Conservation (phyloP, 257 asterid species). For the Solanum rostratum region DNA sequence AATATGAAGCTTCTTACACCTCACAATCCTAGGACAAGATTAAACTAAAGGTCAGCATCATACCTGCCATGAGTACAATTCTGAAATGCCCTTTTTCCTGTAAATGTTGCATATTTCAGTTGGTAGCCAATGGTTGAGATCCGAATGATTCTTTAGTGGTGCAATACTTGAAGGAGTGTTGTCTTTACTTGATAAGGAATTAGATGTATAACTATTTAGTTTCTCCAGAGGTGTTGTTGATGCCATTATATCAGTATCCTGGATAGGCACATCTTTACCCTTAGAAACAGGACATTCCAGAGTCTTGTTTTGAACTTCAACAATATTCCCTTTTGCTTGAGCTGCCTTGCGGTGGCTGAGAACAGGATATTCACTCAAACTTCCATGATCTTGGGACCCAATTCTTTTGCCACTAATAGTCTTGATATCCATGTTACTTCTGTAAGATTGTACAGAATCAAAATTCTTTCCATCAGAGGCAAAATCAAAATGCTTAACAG, state of each 20-base stretch:
- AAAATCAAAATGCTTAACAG: slow-evolving; percentile 93
- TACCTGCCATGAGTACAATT: slow-evolving; percentile 95
- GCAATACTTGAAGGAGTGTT: slow-evolving; percentile 58
- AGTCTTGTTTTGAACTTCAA: slow-evolving; percentile 19
- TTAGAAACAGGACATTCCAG: slow-evolving; percentile 14
- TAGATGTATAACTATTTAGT: slow-evolving; percentile 12
- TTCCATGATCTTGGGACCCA: slow-evolving; percentile 18
- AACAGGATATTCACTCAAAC: slow-evolving; percentile 4
- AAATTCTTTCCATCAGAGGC: slow-evolving; percentile 38
- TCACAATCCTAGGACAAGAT: slow-evolving; percentile 1
- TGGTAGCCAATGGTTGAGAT: slow-evolving; percentile 84
- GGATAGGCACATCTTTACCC: slow-evolving; percentile 15
- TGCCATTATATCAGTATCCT: slow-evolving; percentile 15
- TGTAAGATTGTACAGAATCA: slow-evolving; percentile 20
- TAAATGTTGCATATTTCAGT: slow-evolving; percentile 71
- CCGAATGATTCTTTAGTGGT: slow-evolving; percentile 39
- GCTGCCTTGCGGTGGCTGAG: slow-evolving; percentile 6
- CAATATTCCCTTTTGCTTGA: slow-evolving; percentile 10
- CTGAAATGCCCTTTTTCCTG: slow-evolving; percentile 72
- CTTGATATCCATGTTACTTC: slow-evolving; percentile 14
- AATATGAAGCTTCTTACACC: neutral
- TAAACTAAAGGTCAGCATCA: slow-evolving; percentile 3
- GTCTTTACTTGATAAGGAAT: slow-evolving; percentile 25
- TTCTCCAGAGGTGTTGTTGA: slow-evolving; percentile 29
- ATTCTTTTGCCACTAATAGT: slow-evolving; percentile 13